Evolutionary conservation across 805 yeast species (phyloP), one percentile per base, ranked within the genome.

Genomic region (Lachancea dasiensis): DNA sequence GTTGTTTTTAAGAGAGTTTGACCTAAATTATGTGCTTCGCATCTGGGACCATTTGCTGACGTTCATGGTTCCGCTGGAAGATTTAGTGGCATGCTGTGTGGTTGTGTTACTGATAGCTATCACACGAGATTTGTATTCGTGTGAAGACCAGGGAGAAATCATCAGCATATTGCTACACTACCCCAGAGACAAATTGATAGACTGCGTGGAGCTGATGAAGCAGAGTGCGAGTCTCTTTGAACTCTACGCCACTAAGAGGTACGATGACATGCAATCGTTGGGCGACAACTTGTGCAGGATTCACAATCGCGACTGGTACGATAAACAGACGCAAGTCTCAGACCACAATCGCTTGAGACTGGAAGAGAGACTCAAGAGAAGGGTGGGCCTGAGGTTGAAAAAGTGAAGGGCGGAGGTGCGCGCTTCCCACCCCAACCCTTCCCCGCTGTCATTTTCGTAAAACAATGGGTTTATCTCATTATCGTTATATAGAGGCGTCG

Each of bases 1-100:
- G 27, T 35, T 58, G 5, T 51, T 59, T 14, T 27, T 58, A 21
- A 49, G 64, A 36, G 64, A 59, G 35, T 36, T 59, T 23, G 54
- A 56, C 8, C 33, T 37, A 21, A 50, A 47, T 7, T 39, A 50
- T 18, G 50, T 48, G 1, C 35, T 48, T n/a, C 43, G 46, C 10
- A 43, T 59, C 10, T 59, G 64, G 64, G 62, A 57, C 41, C 61
- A 53, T 41, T 33, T 58, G 2, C 34, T 56, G 34, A 52, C 61
- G 1, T 50, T 46, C 17, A 39, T 39, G 18, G 48, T 48, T 29
- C 56, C 56, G n/a, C n/a, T 48, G 5, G 47, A 43, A 11, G 45
- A 45, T 4, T 44, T 54, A 6, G 39, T 56, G 10, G 47, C 55
- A 7, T 47, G 56, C 34, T 28, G 52, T 10, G 45, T 56, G 2